Percentiles rank a stretch among this genome's conserved stretches.
Conservation (phyloP, 2,329 filamentous ascomycete genomes). For the Colletotrichum tofieldiae region DNA sequence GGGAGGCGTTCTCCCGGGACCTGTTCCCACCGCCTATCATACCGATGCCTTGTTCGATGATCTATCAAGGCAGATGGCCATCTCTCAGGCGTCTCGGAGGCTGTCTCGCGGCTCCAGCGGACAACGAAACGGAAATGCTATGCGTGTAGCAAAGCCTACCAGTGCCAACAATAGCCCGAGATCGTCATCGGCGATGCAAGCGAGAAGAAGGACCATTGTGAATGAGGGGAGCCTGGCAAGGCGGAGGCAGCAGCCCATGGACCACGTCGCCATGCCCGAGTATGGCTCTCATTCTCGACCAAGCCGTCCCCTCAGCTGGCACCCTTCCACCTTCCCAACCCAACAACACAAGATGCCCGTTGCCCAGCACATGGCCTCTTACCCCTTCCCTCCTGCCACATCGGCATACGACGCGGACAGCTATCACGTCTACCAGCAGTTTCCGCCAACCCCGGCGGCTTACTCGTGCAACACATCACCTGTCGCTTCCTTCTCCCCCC, state of each 20-base stretch:
- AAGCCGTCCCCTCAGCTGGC: conserved; percentile 81
- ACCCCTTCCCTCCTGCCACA: conserved; percentile 56
- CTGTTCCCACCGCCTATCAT: conserved; percentile 52
- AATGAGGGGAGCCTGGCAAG: conserved; percentile 63
- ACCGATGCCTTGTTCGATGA: conserved; percentile 66
- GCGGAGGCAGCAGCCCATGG: conserved; percentile 63
- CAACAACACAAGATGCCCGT: conserved; percentile 53
- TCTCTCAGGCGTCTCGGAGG: conserved; percentile 63
- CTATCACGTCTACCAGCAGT: conserved; percentile 59
- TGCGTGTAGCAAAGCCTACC: conserved; percentile 76
- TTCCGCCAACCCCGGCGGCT: conserved; percentile 67
- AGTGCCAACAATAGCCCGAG: conserved; percentile 81
- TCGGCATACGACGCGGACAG: conserved; percentile 60
- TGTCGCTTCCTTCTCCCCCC: conserved; percentile 67
- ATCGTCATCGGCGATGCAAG: conserved; percentile 62
- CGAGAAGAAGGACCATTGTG: conserved; percentile 71
- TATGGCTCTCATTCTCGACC: conserved; percentile 54
- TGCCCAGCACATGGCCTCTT: conserved; percentile 53
- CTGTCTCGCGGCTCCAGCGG: conserved; percentile 66
- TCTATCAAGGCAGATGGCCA: conserved; percentile 66
- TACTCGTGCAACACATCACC: conserved; percentile 75
- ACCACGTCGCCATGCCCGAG: conserved; percentile 59
- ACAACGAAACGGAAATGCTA: conserved; percentile 65
- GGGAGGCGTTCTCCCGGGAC: conserved; percentile 52
- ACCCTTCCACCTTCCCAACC: conserved; percentile 70